phyloP scores from a whole-genome alignment of 2,329 filamentous ascomycete genomes.

The Teratosphaeria viscida region DNA sequence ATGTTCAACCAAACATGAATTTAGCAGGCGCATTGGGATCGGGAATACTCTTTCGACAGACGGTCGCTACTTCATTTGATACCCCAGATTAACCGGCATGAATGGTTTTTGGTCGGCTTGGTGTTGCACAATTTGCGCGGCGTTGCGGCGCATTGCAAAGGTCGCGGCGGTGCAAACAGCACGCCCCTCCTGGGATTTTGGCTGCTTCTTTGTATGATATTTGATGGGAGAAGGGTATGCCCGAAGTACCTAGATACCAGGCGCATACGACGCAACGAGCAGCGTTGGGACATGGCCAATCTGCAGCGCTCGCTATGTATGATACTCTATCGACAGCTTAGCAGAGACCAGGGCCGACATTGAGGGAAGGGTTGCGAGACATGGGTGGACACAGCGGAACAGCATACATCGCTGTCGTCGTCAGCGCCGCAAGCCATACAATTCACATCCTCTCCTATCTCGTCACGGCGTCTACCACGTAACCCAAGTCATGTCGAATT shows the following conservation, averaged over 20 bases:
- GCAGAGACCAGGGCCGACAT: not conserved
- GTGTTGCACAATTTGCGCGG: not conserved
- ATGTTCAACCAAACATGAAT: not conserved
- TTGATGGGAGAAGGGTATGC: not conserved
- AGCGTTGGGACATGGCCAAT: not conserved
- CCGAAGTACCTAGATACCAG: not conserved
- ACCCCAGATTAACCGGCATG: slow-evolving; percentile 12
- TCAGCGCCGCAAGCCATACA: not conserved
- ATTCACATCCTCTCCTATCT: not conserved
- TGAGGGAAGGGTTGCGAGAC: too few relatives aligned
- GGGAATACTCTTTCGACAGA: slow-evolving; percentile 9
- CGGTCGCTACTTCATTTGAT: slow-evolving; percentile 26
- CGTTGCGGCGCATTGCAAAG: not conserved
- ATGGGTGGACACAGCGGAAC: not conserved
- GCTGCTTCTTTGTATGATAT: slow-evolving; percentile 1
- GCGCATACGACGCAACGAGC: not conserved
- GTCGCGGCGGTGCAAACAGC: not conserved
- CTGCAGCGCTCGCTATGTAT: slow-evolving; percentile 1
- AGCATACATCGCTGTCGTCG: not conserved
- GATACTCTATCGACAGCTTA: not conserved
- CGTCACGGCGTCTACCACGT: not conserved
- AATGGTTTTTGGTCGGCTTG: not conserved
- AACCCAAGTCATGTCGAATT: not conserved
- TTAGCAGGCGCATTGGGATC: not conserved
- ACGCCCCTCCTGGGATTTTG: not conserved